Evolutionary conservation across 228 moss, liverwort and hornwort genomes (phyloP).

Genomic region (Sphagnum magellanicum): DNA sequence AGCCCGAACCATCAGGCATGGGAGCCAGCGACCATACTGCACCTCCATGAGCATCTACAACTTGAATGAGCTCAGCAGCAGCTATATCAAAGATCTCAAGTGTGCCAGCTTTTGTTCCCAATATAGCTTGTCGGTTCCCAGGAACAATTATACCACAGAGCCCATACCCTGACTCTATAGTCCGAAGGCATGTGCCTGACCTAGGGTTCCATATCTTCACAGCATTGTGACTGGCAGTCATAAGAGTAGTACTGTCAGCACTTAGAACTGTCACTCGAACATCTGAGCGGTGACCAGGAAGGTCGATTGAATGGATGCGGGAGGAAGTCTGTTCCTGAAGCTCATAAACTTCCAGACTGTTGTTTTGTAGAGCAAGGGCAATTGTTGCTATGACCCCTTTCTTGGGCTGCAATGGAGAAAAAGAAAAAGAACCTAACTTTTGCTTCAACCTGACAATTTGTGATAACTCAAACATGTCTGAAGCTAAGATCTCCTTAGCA

Average conservation of each 20-base stretch:
- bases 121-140: constrained; percentile 73
- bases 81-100: constrained; percentile 83
- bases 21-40: constrained; percentile 87
- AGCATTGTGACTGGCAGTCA: constrained; percentile 97
- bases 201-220: constrained; percentile 97
- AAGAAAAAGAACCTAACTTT: constrained; percentile 80
- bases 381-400: constrained; percentile 66
- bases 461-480: constrained; percentile 68
- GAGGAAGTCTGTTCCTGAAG: constrained; percentile 53
- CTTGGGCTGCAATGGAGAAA: constrained; percentile 64
- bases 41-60: constrained; percentile 81
- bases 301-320: constrained; percentile 65
- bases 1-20: constrained; percentile 82
- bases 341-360: constrained; percentile 79
- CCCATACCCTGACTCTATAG: constrained; percentile 91
- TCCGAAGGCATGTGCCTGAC: constrained; percentile 75
- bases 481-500: constrained; percentile 44
- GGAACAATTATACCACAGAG: constrained; percentile 72
- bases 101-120: constrained; percentile 88
- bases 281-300: constrained; percentile 88
- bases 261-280: constrained; percentile 74
- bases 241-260: constrained; percentile 65
- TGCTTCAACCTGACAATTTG: constrained; percentile 76
- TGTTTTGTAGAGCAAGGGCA: constrained; percentile 71
- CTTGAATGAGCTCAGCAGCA: constrained; percentile 69